A percentile compares a stretch with the other conserved stretches of the same genome.
These are phyloP conservation scores for Phytophthora ramorum DNA, from an alignment of 352 stramenopile species.

Conservation along the genomic window DNA sequence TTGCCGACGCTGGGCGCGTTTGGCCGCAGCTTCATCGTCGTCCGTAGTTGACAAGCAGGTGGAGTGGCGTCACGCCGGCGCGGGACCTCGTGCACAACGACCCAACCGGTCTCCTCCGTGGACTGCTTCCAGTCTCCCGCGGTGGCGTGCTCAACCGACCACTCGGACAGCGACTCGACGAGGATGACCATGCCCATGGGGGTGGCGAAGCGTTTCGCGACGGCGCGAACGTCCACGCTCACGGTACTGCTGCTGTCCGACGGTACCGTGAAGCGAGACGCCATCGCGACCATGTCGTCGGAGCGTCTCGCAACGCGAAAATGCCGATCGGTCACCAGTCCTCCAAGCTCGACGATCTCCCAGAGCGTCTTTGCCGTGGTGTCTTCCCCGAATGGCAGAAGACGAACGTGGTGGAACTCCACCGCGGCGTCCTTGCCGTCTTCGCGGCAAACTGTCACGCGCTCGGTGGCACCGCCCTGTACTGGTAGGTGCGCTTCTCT, in stretches of 20 bases:
- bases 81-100: slow-evolving; percentile 8
- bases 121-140: slow-evolving; percentile 7
- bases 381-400: slow-evolving; percentile 15
- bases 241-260: background rate
- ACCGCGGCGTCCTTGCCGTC: slow-evolving; percentile 3
- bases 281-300: slow-evolving; percentile 8
- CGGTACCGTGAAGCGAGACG: slow-evolving; percentile 3
- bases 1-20: background rate
- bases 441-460: slow-evolving; percentile 18
- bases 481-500: background rate
- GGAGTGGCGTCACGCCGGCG: background rate
- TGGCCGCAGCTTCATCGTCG: slow-evolving; percentile 22
- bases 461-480: background rate
- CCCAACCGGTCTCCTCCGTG: slow-evolving; percentile 20
- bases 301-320: slow-evolving; percentile 1
- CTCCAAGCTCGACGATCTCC: slow-evolving; percentile 18
- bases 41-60: slow-evolving; percentile 10
- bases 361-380: slow-evolving; percentile 12
- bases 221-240: slow-evolving; percentile 11
- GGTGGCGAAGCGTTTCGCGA: slow-evolving; percentile 14
- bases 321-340: background rate
- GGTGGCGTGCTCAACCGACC: slow-evolving; percentile 15
- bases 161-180: slow-evolving; percentile 17
- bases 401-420: slow-evolving; percentile 17
- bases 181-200: slow-evolving; percentile 13